These are phyloP conservation scores for Salvia hispanica DNA, from an alignment of 257 asterid genomes.

Conservation along the genomic window DNA sequence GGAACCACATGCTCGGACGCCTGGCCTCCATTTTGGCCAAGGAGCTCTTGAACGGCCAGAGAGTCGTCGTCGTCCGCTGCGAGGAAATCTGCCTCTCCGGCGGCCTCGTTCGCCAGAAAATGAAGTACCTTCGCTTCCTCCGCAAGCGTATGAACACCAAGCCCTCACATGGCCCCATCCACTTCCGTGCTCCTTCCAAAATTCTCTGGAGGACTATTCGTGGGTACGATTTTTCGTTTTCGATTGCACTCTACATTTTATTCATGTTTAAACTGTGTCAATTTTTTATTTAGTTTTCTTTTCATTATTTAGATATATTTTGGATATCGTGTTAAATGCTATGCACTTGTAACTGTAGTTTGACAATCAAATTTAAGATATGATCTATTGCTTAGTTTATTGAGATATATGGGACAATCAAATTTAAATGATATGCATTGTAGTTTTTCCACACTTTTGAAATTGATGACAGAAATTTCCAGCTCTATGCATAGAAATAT, in stretches of 20 bases:
- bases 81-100: conserved; percentile 58
- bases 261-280: no score
- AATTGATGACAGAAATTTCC: background rate
- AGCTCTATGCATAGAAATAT: background rate
- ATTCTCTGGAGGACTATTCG: conserved; percentile 58
- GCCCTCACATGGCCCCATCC: conserved; percentile 58
- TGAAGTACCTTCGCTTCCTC: conserved; percentile 51
- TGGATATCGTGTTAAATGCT: background rate
- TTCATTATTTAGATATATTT: background rate
- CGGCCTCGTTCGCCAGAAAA: conserved; percentile 57
- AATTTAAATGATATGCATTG: no score
- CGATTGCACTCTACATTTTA: no score
- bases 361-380: background rate
- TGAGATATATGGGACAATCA: no score
- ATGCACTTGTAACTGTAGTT: background rate
- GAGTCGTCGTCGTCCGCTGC: conserved; percentile 43
- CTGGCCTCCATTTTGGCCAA: conserved; percentile 48
- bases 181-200: conserved; percentile 56
- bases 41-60: conserved; percentile 54
- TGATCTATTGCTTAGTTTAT: background rate
- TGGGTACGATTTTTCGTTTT: conserved; percentile 37
- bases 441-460: no score
- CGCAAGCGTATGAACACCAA: conserved; percentile 61
- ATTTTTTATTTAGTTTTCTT: background rate
- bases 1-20: conserved; percentile 60